These are phyloP conservation scores for Trichophyton equinum DNA, from an alignment of 2,329 filamentous ascomycete species.

Conservation along the genomic window DNA sequence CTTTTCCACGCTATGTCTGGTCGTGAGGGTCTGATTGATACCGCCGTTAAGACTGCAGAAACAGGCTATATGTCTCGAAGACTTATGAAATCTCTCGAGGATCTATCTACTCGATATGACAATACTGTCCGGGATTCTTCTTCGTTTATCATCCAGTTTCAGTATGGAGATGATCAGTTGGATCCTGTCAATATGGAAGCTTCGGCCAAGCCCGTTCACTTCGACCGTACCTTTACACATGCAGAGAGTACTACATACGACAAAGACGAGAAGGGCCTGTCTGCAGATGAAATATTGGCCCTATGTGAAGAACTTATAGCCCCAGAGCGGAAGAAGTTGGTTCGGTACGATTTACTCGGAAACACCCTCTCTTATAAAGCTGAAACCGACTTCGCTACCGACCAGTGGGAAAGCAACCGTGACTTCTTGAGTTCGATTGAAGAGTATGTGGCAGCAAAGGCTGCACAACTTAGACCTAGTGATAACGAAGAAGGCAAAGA, in stretches of 20 bases:
- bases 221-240: conserved; percentile 81
- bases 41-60: conserved; percentile 95
- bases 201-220: conserved; percentile 79
- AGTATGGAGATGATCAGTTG: conserved; percentile 89
- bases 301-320: conserved; percentile 58
- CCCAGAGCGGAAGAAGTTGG: conserved; percentile 53
- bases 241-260: conserved; percentile 62
- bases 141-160: conserved; percentile 84
- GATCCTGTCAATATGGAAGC: conserved; percentile 98
- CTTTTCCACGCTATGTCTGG: conserved; percentile 97
- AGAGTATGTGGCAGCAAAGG: conserved; percentile 53
- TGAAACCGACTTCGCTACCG: conserved; percentile 51
- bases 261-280: conserved; percentile 60
- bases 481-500: conserved; percentile 22
- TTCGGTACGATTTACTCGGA: conserved; percentile 48
- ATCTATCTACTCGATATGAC: conserved; percentile 86
- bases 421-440: conserved; percentile 70
- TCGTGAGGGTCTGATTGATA: conserved; percentile 96
- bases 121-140: conserved; percentile 87
- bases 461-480: conserved; percentile 42
- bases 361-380: conserved; percentile 58
- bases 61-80: conserved; percentile 98
- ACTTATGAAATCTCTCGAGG: conserved; percentile 94
- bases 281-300: conserved; percentile 58
- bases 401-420: conserved; percentile 70